phyloP scores from a whole-genome alignment of 805 yeast genomes.

The Jamesozyma jinghongensis region DNA sequence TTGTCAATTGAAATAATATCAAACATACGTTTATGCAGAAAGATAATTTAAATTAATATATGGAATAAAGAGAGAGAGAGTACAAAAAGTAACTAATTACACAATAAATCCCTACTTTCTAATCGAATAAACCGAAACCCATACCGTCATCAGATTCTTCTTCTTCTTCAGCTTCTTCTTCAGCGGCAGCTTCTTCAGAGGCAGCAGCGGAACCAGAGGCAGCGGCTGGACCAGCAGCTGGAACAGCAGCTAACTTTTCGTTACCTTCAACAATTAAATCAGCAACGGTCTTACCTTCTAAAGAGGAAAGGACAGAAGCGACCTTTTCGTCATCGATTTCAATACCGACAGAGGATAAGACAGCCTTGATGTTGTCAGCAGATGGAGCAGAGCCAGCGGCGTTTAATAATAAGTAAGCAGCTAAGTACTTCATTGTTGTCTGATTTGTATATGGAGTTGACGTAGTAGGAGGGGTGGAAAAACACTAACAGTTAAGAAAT shows the following conservation, averaged over 20 bases:
- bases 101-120: conserved; percentile 28
- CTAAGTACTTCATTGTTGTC: conserved; percentile 82
- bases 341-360: conserved; percentile 90
- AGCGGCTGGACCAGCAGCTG: conserved; percentile 96
- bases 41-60: too few relatives aligned
- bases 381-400: conserved; percentile 96
- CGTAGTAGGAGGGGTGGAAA: too few relatives aligned
- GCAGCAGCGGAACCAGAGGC: conserved; percentile 47
- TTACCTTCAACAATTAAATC: conserved; percentile 93
- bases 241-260: conserved; percentile 93
- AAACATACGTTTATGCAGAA: conserved; percentile 2
- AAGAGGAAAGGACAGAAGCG: conserved; percentile 66
- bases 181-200: conserved; percentile 39
- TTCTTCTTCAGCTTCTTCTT: conserved; percentile 48
- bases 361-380: conserved; percentile 80
- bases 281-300: conserved; percentile 86
- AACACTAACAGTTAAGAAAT: too few relatives aligned
- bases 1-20: too few relatives aligned
- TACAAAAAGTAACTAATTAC: too few relatives aligned
- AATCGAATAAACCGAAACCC: conserved; percentile 99
- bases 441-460: not conserved
- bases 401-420: conserved; percentile 97
- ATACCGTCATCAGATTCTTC: conserved; percentile 77
- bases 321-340: conserved; percentile 90
- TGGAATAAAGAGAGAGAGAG: too few relatives aligned